phyloP scores from a whole-genome alignment of 140 eudicot genomes.

The Bidens hawaiensis region DNA sequence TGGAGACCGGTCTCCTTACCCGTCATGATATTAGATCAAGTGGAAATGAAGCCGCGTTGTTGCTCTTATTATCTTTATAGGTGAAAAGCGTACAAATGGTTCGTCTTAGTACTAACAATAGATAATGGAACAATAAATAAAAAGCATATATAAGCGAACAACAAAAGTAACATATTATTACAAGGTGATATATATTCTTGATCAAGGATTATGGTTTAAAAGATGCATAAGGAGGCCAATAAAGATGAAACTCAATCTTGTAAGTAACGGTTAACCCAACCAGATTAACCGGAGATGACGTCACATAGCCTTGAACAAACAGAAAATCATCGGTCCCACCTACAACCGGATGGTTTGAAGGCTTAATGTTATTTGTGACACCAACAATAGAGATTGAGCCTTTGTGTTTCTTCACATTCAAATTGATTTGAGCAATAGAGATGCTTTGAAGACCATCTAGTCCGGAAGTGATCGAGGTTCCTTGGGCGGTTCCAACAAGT shows the following conservation, averaged over 20 bases:
- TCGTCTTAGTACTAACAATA: background rate
- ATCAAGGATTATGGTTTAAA: constrained; percentile 5
- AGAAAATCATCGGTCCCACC: constrained; percentile 62
- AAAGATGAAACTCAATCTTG: constrained; percentile 54
- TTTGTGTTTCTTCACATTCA: constrained; percentile 42
- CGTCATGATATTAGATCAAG: background rate
- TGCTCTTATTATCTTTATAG: background rate
- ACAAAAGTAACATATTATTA: background rate
- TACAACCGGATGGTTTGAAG: constrained; percentile 45
- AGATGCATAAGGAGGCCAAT: constrained; percentile 59
- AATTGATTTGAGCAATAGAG: constrained; percentile 28
- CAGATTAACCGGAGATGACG: constrained; percentile 47
- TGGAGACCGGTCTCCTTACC: background rate
- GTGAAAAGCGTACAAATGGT: background rate
- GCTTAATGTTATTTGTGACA: constrained; percentile 38
- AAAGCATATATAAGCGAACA: constrained; percentile 8
- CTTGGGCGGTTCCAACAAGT: constrained; percentile 40
- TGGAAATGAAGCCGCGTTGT: background rate
- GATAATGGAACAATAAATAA: background rate
- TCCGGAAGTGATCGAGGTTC: constrained; percentile 46
- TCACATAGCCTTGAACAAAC: constrained; percentile 60
- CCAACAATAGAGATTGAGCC: constrained; percentile 48
- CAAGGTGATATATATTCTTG: background rate
- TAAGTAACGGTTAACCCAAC: constrained; percentile 39
- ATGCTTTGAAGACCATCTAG: constrained; percentile 49